These are phyloP conservation scores for Rosa rugosa DNA, from an alignment of 306 rosid species.

Conservation along the genomic window DNA sequence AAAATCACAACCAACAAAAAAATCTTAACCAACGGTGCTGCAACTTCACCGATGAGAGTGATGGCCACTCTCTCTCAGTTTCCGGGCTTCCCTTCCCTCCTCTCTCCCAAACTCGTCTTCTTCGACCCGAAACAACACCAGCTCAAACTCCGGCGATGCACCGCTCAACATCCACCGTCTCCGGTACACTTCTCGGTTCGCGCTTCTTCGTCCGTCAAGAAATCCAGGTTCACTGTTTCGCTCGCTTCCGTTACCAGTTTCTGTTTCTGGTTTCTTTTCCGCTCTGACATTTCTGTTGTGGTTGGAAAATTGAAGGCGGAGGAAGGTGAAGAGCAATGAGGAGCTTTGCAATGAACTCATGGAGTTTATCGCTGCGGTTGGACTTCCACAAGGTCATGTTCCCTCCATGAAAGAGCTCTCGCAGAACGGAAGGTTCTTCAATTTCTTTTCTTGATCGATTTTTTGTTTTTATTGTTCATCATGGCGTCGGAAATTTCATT, in stretches of 20 bases:
- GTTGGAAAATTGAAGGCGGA: constrained; percentile 17
- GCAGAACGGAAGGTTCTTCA: constrained; percentile 68
- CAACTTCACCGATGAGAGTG: constrained; percentile 25
- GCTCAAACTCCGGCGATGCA: constrained; percentile 2
- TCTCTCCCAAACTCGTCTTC: constrained; percentile 33
- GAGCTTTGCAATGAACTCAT: constrained; percentile 73
- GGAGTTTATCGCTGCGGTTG: constrained; percentile 53
- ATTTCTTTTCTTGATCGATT: not conserved
- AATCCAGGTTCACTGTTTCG: constrained; percentile 37
- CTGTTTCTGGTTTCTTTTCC: not conserved
- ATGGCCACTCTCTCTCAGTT: constrained; percentile 37
- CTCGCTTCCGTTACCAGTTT: not conserved
- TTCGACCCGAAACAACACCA: constrained; percentile 27
- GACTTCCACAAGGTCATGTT: constrained; percentile 64
- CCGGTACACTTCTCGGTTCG: constrained; percentile 23
- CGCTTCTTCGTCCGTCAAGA: constrained; percentile 34
- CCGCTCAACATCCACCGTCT: constrained; percentile 15
- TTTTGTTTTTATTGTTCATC: not conserved
- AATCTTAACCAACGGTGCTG: not conserved
- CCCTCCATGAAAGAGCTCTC: constrained; percentile 79
- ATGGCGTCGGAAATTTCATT: not conserved
- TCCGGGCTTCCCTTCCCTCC: constrained; percentile 14
- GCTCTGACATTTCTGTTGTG: not conserved
- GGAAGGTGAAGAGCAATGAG: constrained; percentile 62
- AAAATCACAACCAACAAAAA: not conserved